Conservation (phyloP, 352 stramenopile species). For the Halophytophthora batemanensis region DNA sequence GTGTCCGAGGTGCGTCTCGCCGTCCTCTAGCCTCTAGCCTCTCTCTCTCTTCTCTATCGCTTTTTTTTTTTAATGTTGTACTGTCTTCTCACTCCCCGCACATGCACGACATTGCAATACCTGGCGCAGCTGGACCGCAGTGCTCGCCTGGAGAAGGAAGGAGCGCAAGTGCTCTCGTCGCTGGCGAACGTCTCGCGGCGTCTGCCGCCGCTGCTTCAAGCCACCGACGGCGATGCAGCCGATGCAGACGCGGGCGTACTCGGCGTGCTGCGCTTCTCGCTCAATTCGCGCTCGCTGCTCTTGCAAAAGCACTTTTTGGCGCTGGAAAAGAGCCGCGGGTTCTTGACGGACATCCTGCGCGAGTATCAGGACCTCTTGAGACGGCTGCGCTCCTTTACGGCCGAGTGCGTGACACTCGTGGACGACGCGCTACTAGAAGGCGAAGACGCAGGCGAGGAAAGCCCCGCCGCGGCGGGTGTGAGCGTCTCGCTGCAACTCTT, state of each 20-base stretch:
- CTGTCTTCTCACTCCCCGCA: too few relatives aligned
- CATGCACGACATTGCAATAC: conserved; percentile 14
- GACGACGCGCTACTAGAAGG: conserved; percentile 23
- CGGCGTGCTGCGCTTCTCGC: conserved; percentile 45
- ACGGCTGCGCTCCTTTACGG: conserved; percentile 36
- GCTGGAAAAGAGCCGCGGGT: conserved; percentile 60
- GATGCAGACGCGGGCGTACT: conserved; percentile 18
- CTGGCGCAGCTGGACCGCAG: conserved; percentile 44
- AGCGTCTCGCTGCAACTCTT: conserved; percentile 29
- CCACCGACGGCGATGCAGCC: neutral
- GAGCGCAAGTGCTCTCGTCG: conserved; percentile 59
- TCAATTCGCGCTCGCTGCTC: conserved; percentile 35
- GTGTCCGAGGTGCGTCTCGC: conserved; percentile 36
- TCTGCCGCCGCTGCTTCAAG: conserved; percentile 41
- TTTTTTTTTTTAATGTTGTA: neutral
- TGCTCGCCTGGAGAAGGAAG: conserved; percentile 52
- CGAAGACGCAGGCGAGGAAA: conserved; percentile 17
- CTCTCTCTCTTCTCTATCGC: neutral
- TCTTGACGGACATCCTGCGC: conserved; percentile 49
- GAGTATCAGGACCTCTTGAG: conserved; percentile 46
- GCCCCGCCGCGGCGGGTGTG: conserved; percentile 15
- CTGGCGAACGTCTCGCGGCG: conserved; percentile 65
- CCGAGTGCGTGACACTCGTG: conserved; percentile 29
- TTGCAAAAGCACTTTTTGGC: conserved; percentile 65
- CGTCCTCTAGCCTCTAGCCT: conserved; percentile 1